These are phyloP conservation scores for Boletus vinaceobasis DNA, from an alignment of 768 basidiomycete genomes.

Conservation along the genomic window DNA sequence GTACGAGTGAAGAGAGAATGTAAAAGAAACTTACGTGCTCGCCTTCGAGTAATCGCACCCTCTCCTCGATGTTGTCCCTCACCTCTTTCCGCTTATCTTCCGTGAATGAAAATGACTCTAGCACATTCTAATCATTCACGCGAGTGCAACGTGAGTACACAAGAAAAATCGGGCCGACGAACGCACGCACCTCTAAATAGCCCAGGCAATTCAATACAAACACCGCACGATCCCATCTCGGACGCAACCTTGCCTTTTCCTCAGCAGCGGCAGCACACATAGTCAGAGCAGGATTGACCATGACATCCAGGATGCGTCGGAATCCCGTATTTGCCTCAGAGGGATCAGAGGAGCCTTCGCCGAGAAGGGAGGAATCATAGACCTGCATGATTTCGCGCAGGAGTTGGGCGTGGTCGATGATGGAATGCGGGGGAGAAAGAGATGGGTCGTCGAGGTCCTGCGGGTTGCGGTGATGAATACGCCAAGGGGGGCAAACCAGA, in stretches of 20 bases:
- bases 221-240: constrained; percentile 76
- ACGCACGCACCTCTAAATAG: constrained; percentile 66
- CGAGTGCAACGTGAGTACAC: neutral
- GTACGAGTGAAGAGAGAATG: neutral
- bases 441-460: constrained; percentile 70
- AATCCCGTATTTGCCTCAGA: constrained; percentile 18
- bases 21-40: constrained; percentile 66
- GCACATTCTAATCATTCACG: constrained; percentile 44
- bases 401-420: constrained; percentile 81
- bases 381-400: constrained; percentile 87
- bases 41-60: constrained; percentile 62
- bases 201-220: constrained; percentile 85
- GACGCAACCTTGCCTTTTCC: constrained; percentile 52
- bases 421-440: constrained; percentile 66
- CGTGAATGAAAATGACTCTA: constrained; percentile 71
- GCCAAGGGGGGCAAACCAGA: neutral
- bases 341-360: constrained; percentile 34
- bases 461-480: neutral
- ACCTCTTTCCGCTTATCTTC: constrained; percentile 66
- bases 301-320: constrained; percentile 64
- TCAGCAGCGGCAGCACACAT: constrained; percentile 70
- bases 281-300: constrained; percentile 79
- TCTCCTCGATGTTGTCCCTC: constrained; percentile 55
- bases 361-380: constrained; percentile 81
- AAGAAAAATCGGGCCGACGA: neutral